These are phyloP conservation scores for Mycena pura DNA, from an alignment of 768 basidiomycete species.

Conservation along the genomic window DNA sequence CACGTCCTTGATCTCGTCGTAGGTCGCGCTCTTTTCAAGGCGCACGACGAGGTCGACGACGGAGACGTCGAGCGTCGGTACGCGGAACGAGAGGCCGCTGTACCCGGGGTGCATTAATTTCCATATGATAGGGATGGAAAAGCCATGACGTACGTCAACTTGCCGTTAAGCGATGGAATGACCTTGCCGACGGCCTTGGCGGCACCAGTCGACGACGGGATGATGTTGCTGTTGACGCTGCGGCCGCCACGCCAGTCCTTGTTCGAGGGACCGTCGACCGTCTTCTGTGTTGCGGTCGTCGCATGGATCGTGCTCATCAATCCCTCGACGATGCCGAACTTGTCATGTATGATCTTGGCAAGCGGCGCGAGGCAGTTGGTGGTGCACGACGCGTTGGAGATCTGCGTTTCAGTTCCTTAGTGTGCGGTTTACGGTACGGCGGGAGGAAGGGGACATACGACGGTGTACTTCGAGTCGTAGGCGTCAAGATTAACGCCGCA, in stretches of 20 bases:
- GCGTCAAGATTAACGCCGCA: constrained; percentile 93
- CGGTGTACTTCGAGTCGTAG: constrained; percentile 88
- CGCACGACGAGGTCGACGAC: constrained; percentile 98
- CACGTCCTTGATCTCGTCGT: constrained; percentile 89
- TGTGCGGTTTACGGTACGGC: background rate
- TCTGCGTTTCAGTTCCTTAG: constrained; percentile 45
- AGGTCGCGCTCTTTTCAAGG: constrained; percentile 82
- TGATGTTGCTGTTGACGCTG: constrained; percentile 97
- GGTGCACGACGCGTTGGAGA: constrained; percentile 99
- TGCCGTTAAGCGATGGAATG: constrained; percentile 95
- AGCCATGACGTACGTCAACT: constrained; percentile 89
- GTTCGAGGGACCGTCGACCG: constrained; percentile 91
- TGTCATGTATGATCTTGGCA: constrained; percentile 98
- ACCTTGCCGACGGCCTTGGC: constrained; percentile 99
- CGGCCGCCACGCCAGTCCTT: constrained; percentile 99
- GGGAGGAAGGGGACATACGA: constrained; percentile 56
- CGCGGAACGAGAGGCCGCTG: constrained; percentile 95
- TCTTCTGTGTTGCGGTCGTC: constrained; percentile 95
- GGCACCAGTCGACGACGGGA: constrained; percentile 98
- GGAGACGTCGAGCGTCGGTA: constrained; percentile 95
- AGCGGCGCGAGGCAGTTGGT: constrained; percentile 99
- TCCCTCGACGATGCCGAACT: constrained; percentile 94
- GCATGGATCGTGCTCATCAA: constrained; percentile 99
- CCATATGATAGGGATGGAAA: background rate
- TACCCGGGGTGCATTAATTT: background rate